Percentiles rank a stretch among this genome's conserved stretches.
Conservation (phyloP, 305 asterid genomes). For the Fraxinus paxiana region DNA sequence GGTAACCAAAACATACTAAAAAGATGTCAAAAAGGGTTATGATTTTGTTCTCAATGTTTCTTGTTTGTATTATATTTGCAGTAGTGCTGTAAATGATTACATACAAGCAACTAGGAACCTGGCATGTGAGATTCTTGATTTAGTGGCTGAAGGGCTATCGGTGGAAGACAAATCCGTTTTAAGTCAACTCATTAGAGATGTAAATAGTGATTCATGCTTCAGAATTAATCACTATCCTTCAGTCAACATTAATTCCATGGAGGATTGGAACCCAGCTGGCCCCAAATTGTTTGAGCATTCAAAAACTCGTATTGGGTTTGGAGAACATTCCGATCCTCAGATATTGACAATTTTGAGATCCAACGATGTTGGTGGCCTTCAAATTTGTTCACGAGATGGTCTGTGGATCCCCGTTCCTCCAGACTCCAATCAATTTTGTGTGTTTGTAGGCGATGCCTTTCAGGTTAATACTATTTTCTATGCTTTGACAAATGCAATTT, state of each 20-base stretch:
- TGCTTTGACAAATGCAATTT: not conserved
- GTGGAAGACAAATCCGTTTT: slow-evolving; percentile 34
- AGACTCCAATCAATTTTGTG: slow-evolving; percentile 42
- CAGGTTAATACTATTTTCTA: slow-evolving; percentile 28
- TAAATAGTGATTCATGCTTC: slow-evolving; percentile 59
- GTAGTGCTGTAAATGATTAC: slow-evolving; percentile 49
- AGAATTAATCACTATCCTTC: slow-evolving; percentile 62
- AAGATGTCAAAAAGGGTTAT: slow-evolving; percentile 22
- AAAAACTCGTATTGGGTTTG: slow-evolving; percentile 49
- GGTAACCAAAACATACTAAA: slow-evolving; percentile 18
- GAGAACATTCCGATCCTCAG: slow-evolving; percentile 77
- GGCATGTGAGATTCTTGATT: slow-evolving; percentile 56
- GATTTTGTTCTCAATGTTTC: slow-evolving; percentile 6
- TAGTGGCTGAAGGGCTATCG: slow-evolving; percentile 51
- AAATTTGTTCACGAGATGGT: slow-evolving; percentile 40
- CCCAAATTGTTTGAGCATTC: slow-evolving; percentile 1
- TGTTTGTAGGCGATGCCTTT: slow-evolving; percentile 58
- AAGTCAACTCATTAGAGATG: slow-evolving; percentile 45
- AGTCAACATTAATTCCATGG: not conserved
- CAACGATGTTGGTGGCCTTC: slow-evolving; percentile 63
- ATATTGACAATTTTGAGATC: slow-evolving; percentile 56
- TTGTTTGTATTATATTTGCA: slow-evolving; percentile 23
- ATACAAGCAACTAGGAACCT: slow-evolving; percentile 42
- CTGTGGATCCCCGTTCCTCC: slow-evolving; percentile 57
- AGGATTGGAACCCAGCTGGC: not conserved